Base-by-base conservation (phyloP, 306 rosid species). In the Coriaria nepalensis region DNA sequence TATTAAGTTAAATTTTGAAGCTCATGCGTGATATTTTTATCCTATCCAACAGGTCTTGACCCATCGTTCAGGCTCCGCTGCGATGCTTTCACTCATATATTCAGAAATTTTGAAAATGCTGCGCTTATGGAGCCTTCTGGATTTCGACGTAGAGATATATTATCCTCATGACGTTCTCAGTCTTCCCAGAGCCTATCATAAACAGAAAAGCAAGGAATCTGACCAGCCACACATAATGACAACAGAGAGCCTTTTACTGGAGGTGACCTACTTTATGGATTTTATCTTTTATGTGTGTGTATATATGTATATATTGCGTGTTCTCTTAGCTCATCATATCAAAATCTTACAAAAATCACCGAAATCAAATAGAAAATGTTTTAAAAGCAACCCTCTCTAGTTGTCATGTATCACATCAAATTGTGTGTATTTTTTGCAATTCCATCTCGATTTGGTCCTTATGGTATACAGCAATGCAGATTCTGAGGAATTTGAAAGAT, bases 61-160 rank as follows among this genome's bases (percentile, higher is more conserved):
- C 13, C 93, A 90, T 58, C 87, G 95, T 46, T 70, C 86, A 12
- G 97, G 92, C 55, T 81, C 94, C 33, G 58, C 74, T 13, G 80
- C 90, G 57, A 70, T 84, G 79, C 79, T 84, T 49, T 79, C 93
- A 6, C 87, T 90, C 46, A 54, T 90, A 62, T 84, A 79, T 63
- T 81, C 92, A 0, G 95, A 90, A 69, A 73, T 90, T 51, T 52
- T 90, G 49, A 90, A 90, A 77, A 90, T 79, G 94, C 90, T 84
- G 60, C 92, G 95, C 35, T 49, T 84, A 43, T 84, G 95, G 97
- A 87, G 95, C 45, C 93, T 90, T 68, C 42, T 90, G 61, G 74
- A 77, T 71, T 90, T 90, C 60, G 97, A 90, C 65, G 93, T 83
- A 13, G 97, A 84, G 68, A 76, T 90, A 66, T 84, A 72, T 62